Evolutionary conservation across 192 early-diverging fungal genomes (phyloP), one percentile per base, ranked within the genome.

Genomic region (Mortierella claussenii): DNA sequence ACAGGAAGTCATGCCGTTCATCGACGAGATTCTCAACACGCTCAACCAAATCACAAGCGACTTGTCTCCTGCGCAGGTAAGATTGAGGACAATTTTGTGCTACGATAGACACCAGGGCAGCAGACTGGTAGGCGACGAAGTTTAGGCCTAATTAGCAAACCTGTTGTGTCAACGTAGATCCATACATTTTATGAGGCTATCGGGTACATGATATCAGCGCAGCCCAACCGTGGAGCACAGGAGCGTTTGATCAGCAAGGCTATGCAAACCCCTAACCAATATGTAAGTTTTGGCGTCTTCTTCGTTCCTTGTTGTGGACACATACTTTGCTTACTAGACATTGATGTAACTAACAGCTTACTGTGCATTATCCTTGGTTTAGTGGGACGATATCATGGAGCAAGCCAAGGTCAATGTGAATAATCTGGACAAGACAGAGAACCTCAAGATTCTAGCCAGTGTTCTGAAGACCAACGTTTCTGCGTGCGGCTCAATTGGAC

Each of bases 181-280:
- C 95, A 98, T 78, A 97, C 95, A 15, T 99, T 99, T 84, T 98
- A 97, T 78, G 95, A 98, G 80, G 96, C 97, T 37, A 92, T 98
- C 40, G 98, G 98, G 17, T 92, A 95, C 78, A 97, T 99, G 90
- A 95, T 99, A 57, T 91, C 95, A 34, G 95, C 96, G 5, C 96
- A 98, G 65, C 82, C 90, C 27, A 92, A 92, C 68, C 85, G 89
- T 50, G 65, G 79, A 45, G 76, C 82, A 18, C 95, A 96, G 79
- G 92, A 94, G 54, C 85, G 92, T 58, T 81, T 97, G 60, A 94
- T 98, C 50, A 63, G 66, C n/a, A 91, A 91, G 30, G 88, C 92
- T 27, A 97, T 98, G 96, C 91, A 94, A 63, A 83, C 92, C 0
- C 91, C 95, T 21, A 97, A 98, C 81, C 80, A 79, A 48, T 86